These are phyloP conservation scores for Sarocladium strictum DNA, from an alignment of 2,329 filamentous ascomycete genomes.

Conservation along the genomic window DNA sequence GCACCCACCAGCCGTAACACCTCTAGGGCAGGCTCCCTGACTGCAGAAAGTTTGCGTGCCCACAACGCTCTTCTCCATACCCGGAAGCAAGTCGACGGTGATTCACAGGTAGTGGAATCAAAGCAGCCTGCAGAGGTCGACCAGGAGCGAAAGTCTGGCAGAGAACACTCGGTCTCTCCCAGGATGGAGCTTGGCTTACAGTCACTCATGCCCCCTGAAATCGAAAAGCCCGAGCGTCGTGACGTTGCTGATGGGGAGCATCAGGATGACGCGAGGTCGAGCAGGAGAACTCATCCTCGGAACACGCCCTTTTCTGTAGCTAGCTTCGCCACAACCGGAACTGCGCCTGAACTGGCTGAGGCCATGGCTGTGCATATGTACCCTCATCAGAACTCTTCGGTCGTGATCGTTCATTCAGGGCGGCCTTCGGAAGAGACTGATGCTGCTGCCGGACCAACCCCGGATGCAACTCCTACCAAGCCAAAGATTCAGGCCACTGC, in stretches of 20 bases:
- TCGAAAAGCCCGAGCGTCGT: constrained; percentile 6
- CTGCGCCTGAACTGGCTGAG: constrained; percentile 58
- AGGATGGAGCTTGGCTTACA: background rate
- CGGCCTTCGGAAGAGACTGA: constrained; percentile 43
- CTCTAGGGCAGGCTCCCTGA: constrained; percentile 49
- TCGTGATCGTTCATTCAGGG: constrained; percentile 52
- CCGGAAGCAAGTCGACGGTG: background rate
- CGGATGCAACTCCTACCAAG: background rate
- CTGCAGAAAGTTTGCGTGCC: constrained; percentile 51
- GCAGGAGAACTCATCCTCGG: constrained; percentile 46
- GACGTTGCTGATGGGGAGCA: constrained; percentile 32
- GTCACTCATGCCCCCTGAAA: background rate
- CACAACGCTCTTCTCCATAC: constrained; percentile 33
- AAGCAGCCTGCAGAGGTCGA: background rate
- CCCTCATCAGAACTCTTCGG: constrained; percentile 58
- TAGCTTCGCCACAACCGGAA: constrained; percentile 56
- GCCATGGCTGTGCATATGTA: constrained; percentile 57
- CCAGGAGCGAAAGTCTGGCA: constrained; percentile 20
- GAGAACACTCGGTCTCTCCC: background rate
- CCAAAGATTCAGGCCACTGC: constrained; percentile 1
- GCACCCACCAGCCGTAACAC: constrained; percentile 55
- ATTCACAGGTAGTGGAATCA: background rate
- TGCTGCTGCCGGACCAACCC: constrained; percentile 11
- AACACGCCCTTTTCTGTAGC: constrained; percentile 57
- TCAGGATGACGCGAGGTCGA: constrained; percentile 48